Percentiles rank a stretch among this genome's conserved stretches.
Conservation (phyloP, 257 asterid genomes). For the Cordia subcordata region DNA sequence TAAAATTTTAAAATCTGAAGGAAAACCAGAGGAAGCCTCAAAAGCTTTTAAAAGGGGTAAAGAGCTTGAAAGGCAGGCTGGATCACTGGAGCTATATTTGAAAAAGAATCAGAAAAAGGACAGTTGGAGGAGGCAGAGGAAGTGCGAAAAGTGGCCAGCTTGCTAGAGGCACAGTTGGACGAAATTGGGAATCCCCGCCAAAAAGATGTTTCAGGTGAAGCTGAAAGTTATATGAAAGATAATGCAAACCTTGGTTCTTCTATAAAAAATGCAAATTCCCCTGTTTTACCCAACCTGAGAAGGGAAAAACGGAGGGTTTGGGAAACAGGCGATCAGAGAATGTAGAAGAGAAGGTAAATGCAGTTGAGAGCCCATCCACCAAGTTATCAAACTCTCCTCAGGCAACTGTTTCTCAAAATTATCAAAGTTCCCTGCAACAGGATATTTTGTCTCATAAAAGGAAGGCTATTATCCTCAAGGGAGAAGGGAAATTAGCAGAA, state of each 20-base stretch:
- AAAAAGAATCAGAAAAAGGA: constrained; percentile 54
- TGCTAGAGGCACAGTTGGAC: background rate
- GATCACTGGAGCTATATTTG: constrained; percentile 63
- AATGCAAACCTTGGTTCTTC: too few species aligned
- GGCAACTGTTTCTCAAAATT: constrained; percentile 29
- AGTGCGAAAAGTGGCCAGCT: background rate
- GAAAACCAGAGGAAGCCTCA: constrained; percentile 89
- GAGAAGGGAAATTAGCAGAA: constrained; percentile 79
- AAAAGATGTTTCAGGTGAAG: too few species aligned
- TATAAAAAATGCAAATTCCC: background rate
- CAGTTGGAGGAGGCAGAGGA: constrained; percentile 26
- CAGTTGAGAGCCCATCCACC: constrained; percentile 27
- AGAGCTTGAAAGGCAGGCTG: constrained; percentile 97
- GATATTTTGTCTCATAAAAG: constrained; percentile 74
- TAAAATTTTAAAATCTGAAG: constrained; percentile 73
- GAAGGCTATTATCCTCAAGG: constrained; percentile 75
- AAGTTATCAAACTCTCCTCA: constrained; percentile 18
- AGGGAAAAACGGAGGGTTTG: constrained; percentile 7
- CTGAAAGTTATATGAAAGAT: too few species aligned
- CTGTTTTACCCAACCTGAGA: background rate
- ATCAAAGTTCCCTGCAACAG: constrained; percentile 35
- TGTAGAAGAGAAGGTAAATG: constrained; percentile 22
- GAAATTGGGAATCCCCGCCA: background rate
- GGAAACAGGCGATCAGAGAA: constrained; percentile 27
- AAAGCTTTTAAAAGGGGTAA: constrained; percentile 83